Percentiles rank a stretch among this genome's conserved stretches.
Conservation (phyloP, 1,284 basidiomycete genomes). For the Cryptococcus neoformans region DNA sequence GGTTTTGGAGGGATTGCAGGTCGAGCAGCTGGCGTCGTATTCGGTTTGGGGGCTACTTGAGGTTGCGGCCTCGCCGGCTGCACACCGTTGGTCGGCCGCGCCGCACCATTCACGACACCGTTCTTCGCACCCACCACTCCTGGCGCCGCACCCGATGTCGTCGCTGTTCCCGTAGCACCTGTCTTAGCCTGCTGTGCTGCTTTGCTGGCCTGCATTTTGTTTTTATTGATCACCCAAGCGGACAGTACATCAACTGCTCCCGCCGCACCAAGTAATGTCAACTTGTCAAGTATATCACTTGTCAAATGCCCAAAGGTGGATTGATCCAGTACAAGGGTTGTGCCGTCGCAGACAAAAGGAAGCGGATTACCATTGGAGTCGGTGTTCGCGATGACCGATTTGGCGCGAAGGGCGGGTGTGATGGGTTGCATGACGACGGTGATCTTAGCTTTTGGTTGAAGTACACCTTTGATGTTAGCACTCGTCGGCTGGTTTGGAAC, state of each 20-base stretch:
- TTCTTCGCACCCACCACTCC: slow-evolving; percentile 3
- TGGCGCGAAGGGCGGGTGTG: slow-evolving; percentile 37
- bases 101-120: not conserved
- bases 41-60: not conserved
- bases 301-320: slow-evolving; percentile 42
- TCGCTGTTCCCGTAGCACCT: slow-evolving; percentile 4
- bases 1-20: not conserved
- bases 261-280: slow-evolving; percentile 36
- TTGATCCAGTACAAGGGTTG: slow-evolving; percentile 40
- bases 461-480: slow-evolving; percentile 28
- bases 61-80: not conserved
- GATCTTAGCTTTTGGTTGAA: slow-evolving; percentile 40
- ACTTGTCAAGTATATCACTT: slow-evolving; percentile 40
- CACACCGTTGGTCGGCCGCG: not conserved
- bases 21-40: not conserved
- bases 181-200: slow-evolving; percentile 19
- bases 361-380: slow-evolving; percentile 37
- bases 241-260: slow-evolving; percentile 43
- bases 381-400: slow-evolving; percentile 35
- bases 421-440: slow-evolving; percentile 38
- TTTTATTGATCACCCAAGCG: slow-evolving; percentile 46
- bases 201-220: slow-evolving; percentile 34
- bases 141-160: slow-evolving; percentile 8
- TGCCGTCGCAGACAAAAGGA: slow-evolving; percentile 44
- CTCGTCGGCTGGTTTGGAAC: slow-evolving; percentile 14